These are phyloP conservation scores for Stagonosporopsis chrysanthemi DNA, from an alignment of 2,329 filamentous ascomycete genomes.

Conservation along the genomic window DNA sequence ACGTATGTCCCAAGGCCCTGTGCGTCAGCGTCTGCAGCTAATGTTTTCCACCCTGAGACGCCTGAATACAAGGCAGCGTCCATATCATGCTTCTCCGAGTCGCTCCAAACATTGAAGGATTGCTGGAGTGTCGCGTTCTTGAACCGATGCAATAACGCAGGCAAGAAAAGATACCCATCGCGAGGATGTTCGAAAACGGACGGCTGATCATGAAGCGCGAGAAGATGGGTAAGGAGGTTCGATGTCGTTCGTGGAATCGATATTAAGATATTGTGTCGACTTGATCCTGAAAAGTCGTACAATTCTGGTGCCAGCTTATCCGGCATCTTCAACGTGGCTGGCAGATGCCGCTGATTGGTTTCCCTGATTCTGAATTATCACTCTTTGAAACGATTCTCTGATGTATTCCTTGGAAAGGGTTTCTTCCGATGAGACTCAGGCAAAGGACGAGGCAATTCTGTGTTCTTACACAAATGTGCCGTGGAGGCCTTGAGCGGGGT, in stretches of 20 bases:
- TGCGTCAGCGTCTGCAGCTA: neutral
- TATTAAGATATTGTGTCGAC: constrained; percentile 27
- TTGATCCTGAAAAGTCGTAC: neutral
- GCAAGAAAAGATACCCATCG: constrained; percentile 35
- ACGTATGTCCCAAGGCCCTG: constrained; percentile 22
- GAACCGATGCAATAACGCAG: constrained; percentile 19
- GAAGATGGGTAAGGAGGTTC: constrained; percentile 31
- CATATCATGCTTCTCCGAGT: constrained; percentile 10
- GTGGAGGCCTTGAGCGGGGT: neutral
- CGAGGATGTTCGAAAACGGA: constrained; percentile 18
- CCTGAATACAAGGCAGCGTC: constrained; percentile 11
- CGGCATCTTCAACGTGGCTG: neutral
- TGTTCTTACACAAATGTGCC: no score
- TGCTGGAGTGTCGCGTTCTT: constrained; percentile 1
- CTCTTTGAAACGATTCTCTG: no score
- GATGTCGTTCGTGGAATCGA: constrained; percentile 36
- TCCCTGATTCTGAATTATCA: neutral
- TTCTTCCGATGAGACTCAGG: no score
- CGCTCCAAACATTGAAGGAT: constrained; percentile 16
- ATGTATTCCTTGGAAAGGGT: neutral
- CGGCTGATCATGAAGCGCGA: constrained; percentile 30
- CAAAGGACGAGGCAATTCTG: no score
- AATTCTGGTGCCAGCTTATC: neutral
- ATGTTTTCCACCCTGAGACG: constrained; percentile 10
- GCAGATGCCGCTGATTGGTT: neutral